phyloP scores from a whole-genome alignment of 192 early-diverging fungal genomes.

The Ambispora gerdemannii region DNA sequence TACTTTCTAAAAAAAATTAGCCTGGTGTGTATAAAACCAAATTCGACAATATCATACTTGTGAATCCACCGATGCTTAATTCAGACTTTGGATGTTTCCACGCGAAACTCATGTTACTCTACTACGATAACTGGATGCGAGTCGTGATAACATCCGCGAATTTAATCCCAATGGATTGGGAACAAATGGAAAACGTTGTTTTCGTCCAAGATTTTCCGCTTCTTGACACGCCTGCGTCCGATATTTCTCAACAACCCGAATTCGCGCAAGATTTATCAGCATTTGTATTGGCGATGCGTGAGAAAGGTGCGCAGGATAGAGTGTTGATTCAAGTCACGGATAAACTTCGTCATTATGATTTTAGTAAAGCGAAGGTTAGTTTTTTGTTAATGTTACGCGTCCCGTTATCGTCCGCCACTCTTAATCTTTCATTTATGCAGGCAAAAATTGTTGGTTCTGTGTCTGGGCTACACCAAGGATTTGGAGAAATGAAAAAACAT shows the following conservation, averaged over 20 bases:
- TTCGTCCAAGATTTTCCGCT: conserved; percentile 60
- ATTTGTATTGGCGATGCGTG: conserved; percentile 44
- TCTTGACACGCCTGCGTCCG: neutral
- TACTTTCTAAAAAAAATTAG: no score
- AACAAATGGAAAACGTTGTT: conserved; percentile 52
- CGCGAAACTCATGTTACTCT: conserved; percentile 59
- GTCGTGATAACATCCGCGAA: conserved; percentile 45
- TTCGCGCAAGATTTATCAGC: conserved; percentile 44
- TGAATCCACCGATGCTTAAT: conserved; percentile 46
- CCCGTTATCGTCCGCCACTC: neutral
- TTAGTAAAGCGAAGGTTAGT: conserved; percentile 41
- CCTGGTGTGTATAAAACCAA: no score
- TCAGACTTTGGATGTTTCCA: conserved; percentile 50
- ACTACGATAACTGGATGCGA: conserved; percentile 45
- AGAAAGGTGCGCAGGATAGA: no score
- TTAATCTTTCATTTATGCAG: conserved; percentile 15
- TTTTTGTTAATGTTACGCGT: neutral
- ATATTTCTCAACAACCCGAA: conserved; percentile 5
- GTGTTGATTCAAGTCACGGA: conserved; percentile 42
- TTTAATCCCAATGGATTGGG: conserved; percentile 48
- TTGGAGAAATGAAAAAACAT: conserved; percentile 36
- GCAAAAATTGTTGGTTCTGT: conserved; percentile 53
- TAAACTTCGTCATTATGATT: conserved; percentile 45
- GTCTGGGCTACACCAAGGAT: conserved; percentile 35
- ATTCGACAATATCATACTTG: conserved; percentile 36